phyloP scores from a whole-genome alignment of 208 protist genomes.

The Leishmania gerbilli region DNA sequence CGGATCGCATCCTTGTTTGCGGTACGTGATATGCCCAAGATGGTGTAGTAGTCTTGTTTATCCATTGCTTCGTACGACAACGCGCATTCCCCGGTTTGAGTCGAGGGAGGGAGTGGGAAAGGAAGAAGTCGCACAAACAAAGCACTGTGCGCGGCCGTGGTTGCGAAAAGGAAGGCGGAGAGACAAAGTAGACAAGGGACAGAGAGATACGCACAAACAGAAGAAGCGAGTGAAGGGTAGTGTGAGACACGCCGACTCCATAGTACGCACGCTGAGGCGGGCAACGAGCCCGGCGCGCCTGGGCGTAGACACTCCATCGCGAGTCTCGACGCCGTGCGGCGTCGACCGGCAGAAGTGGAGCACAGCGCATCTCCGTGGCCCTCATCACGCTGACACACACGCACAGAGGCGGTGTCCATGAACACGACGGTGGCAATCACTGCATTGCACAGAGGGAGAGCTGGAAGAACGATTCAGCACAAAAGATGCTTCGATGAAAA shows the following conservation, averaged over 20 bases:
- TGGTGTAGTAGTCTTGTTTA: slow-evolving; percentile 71
- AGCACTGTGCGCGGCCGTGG: not conserved
- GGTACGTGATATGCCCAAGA: slow-evolving; percentile 70
- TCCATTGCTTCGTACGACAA: slow-evolving; percentile 34
- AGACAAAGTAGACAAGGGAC: not conserved
- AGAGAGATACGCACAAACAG: not conserved
- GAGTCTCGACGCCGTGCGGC: not conserved
- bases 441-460: not conserved
- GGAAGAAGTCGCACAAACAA: not conserved
- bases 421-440: not conserved
- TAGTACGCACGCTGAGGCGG: not conserved
- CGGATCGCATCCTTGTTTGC: slow-evolving; percentile 82
- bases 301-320: not conserved
- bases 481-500: not conserved
- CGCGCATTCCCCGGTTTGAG: slow-evolving; percentile 4
- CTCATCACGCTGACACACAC: not conserved
- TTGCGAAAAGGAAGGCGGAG: not conserved
- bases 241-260: too few relatives aligned
- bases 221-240: not conserved
- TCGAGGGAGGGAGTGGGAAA: not conserved
- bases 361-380: not conserved
- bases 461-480: not conserved
- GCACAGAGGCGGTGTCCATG: not conserved
- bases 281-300: not conserved
- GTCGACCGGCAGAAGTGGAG: not conserved